Percentiles rank a stretch among this genome's conserved stretches.
These are phyloP conservation scores for Gonapodya prolifera DNA, from an alignment of 192 early-diverging fungal species.

Conservation along the genomic window DNA sequence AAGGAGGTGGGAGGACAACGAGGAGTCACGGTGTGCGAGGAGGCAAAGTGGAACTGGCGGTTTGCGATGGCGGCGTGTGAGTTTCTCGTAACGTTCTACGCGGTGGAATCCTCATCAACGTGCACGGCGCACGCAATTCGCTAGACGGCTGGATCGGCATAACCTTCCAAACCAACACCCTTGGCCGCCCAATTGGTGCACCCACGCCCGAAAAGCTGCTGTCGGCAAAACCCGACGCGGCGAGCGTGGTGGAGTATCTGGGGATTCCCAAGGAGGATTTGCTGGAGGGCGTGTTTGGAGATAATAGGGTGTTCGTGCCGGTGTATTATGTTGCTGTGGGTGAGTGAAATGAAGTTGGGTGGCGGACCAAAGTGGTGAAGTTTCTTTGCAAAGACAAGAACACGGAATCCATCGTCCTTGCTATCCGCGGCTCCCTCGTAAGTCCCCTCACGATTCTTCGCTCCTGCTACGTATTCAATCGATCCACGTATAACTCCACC, in stretches of 20 bases:
- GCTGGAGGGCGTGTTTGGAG: constrained; percentile 52
- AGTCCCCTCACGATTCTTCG: not conserved
- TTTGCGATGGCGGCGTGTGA: constrained; percentile 1
- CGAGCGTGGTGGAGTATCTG: constrained; percentile 48
- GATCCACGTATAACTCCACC: not conserved
- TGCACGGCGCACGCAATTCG: too few relatives aligned
- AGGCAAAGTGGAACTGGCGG: not conserved
- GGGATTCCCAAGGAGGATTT: constrained; percentile 45
- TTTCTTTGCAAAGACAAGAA: not conserved
- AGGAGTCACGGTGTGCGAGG: not conserved
- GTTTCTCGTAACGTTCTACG: too few relatives aligned
- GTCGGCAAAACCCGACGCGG: constrained; percentile 44
- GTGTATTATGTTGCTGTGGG: constrained; percentile 63
- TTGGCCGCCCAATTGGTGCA: too few relatives aligned
- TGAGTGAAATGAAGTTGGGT: too few relatives aligned
- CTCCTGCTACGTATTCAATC: not conserved
- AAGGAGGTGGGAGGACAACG: not conserved
- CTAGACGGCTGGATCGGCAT: too few relatives aligned
- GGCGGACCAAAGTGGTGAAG: too few relatives aligned
- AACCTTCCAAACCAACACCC: not conserved
- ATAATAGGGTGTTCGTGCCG: constrained; percentile 49
- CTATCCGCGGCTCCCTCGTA: constrained; percentile 8
- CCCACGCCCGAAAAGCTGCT: not conserved
- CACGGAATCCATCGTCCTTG: not conserved
- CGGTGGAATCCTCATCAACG: too few relatives aligned